Evolutionary conservation across 352 stramenopile genomes (phyloP), one percentile per base, ranked within the genome.

Genomic region (Pythium guiyangense): DNA sequence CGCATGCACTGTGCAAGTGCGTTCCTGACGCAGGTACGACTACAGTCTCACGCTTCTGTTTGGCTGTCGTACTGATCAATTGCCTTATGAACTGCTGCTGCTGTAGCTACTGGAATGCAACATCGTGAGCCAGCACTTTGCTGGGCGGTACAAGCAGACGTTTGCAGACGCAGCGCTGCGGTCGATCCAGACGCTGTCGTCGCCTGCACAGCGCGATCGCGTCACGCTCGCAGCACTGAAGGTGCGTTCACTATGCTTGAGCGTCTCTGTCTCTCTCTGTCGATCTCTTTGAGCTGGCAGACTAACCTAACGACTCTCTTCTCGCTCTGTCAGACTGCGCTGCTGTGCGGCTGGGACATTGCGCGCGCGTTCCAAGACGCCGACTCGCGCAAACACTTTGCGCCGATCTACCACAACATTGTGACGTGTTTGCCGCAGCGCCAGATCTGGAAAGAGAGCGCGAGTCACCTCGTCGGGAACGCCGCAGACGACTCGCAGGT

Each of bases 261-360:
- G 17, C 22, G 29, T 3, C 43, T 71, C 59, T 27, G 58, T 57
- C 52, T 74, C 50, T 55, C 43, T 62, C 48, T 49, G 8, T 20
- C 27, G 3, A 43, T 18, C 12, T 9, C 10, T 4, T 17, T 39
- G 26, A 3, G 29, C 20, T 31, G 18, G 1, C 17, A 44, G 14
- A 22, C 39, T 9, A 15, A 22, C 9, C 14, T 45, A 45, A 18
- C 18, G 39, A 18, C n/a, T 15, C 18, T 20, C 39, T 20, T 22
- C 22, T 22, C 22, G 4, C 20, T 9, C 51, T 51, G n/a, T 2
- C 14, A 80, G 69, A 59, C 69, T 43, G 76, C 74, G 20, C 62
- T 65, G 39, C 60, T 58, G 12, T 76, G 72, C 49, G 76, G 73
- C 1, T 91, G 78, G 78, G 61, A 69, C 52, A 64, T 89, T 54